These are phyloP conservation scores for Cryphonectria radicalis DNA, from an alignment of 2,329 filamentous ascomycete genomes.

Conservation along the genomic window DNA sequence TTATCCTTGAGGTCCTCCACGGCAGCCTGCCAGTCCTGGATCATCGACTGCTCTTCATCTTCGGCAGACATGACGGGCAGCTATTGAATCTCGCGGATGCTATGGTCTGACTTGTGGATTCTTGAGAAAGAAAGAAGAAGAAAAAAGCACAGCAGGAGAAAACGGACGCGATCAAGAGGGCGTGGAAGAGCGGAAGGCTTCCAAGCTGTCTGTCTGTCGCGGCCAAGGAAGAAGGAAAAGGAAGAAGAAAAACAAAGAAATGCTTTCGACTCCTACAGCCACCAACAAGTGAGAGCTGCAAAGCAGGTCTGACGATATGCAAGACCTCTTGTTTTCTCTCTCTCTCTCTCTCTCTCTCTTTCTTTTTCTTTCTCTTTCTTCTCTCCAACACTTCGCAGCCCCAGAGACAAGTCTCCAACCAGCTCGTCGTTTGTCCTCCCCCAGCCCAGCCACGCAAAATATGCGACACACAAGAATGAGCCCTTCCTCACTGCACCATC, in stretches of 20 bases:
- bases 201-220: conserved; percentile 17
- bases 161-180: conserved; percentile 5
- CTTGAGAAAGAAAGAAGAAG: neutral
- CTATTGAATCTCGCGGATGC: conserved; percentile 11
- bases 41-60: conserved; percentile 76
- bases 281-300: conserved; percentile 24
- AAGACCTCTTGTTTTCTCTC: conserved; percentile 17
- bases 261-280: conserved; percentile 14
- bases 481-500: conserved; percentile 18
- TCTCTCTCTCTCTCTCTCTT: neutral
- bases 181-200: conserved; percentile 3
- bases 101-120: conserved; percentile 16
- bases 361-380: neutral
- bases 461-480: conserved; percentile 21
- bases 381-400: conserved; percentile 14
- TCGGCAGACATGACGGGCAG: conserved; percentile 52
- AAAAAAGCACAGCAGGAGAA: conserved; percentile 18
- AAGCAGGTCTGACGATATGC: conserved; percentile 20
- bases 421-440: conserved; percentile 22
- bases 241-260: conserved; percentile 10
- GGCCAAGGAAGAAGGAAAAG: neutral
- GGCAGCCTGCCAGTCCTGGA: conserved; percentile 91
- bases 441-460: conserved; percentile 22
- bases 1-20: conserved; percentile 90
- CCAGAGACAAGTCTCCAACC: conserved; percentile 13